Evolutionary conservation across 2,329 filamentous ascomycete species (phyloP).

Genomic region (Malbranchea zuffiana): DNA sequence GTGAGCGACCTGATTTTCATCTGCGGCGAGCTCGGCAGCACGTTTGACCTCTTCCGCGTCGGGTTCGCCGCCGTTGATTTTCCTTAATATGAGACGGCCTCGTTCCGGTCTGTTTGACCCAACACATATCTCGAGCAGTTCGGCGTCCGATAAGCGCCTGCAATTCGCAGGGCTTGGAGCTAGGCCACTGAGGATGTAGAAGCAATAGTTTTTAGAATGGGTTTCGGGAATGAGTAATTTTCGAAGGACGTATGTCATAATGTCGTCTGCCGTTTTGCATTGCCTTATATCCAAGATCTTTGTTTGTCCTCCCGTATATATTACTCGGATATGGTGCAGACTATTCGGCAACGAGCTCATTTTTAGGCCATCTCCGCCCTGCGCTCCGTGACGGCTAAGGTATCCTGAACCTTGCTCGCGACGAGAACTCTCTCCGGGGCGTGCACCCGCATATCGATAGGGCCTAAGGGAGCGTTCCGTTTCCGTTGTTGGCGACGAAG

Average conservation of each 20-base stretch:
- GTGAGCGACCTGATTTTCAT: conserved; percentile 70
- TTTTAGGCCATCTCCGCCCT: conserved; percentile 73
- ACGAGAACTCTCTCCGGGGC: conserved; percentile 44
- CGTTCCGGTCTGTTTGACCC: conserved; percentile 75
- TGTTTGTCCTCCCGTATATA: conserved; percentile 80
- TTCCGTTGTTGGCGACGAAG: conserved; percentile 56
- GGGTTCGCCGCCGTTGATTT: conserved; percentile 85
- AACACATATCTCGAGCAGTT: conserved; percentile 83
- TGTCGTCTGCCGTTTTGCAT: conserved; percentile 83
- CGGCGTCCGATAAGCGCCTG: conserved; percentile 70
- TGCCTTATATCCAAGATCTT: conserved; percentile 90
- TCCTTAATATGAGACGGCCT: conserved; percentile 78
- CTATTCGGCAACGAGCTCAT: conserved; percentile 77
- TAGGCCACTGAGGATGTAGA: conserved; percentile 79
- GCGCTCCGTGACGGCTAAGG: conserved; percentile 51
- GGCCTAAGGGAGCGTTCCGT: conserved; percentile 41
- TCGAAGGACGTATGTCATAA: conserved; percentile 76
- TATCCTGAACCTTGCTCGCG: conserved; percentile 44
- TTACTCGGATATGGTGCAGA: conserved; percentile 83
- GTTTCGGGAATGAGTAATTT: conserved; percentile 84
- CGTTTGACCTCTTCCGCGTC: conserved; percentile 75
- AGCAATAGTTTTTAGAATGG: conserved; percentile 90
- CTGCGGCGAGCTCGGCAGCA: conserved; percentile 77
- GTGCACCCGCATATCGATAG: conserved; percentile 51
- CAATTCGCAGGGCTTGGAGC: conserved; percentile 74